These are phyloP conservation scores for Ambrosiella beaveri DNA, from an alignment of 2,329 filamentous ascomycete genomes.

Conservation along the genomic window DNA sequence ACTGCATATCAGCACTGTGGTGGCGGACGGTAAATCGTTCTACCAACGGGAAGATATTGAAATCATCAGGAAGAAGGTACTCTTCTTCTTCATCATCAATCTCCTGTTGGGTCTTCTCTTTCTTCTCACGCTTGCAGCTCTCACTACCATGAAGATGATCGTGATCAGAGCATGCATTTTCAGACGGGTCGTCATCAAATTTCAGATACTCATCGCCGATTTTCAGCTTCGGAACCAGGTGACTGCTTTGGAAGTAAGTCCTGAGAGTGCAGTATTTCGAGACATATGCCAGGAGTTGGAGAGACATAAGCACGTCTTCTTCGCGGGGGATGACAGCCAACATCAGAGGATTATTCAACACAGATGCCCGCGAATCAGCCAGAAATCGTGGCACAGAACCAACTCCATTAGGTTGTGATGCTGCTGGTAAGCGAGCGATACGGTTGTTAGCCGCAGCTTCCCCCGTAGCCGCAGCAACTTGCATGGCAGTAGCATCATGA, in stretches of 20 bases:
- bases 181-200: conserved; percentile 46
- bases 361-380: conserved; percentile 44
- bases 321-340: conserved; percentile 87
- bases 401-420: conserved; percentile 23
- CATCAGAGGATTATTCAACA: conserved; percentile 53
- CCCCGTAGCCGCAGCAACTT: conserved; percentile 53
- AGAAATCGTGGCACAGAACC: conserved; percentile 64
- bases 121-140: not conserved
- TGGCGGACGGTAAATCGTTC: conserved; percentile 97
- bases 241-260: conserved; percentile 87
- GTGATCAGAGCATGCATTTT: not conserved
- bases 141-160: not conserved
- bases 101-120: conserved; percentile 20
- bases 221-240: conserved; percentile 79
- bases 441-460: conserved; percentile 40
- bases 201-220: conserved; percentile 72
- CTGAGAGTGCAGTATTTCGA: conserved; percentile 96
- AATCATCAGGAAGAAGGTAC: conserved; percentile 80
- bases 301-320: conserved; percentile 93
- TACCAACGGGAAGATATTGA: conserved; percentile 95
- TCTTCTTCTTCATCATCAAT: conserved; percentile 51
- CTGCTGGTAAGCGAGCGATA: conserved; percentile 6
- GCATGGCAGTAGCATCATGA: conserved; percentile 70
- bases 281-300: conserved; percentile 91
- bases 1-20: conserved; percentile 94